A percentile compares a stretch with the other conserved stretches of the same genome.
Conservation (phyloP, 1,284 basidiomycete genomes). For the Lignosus rhinocerotis region DNA sequence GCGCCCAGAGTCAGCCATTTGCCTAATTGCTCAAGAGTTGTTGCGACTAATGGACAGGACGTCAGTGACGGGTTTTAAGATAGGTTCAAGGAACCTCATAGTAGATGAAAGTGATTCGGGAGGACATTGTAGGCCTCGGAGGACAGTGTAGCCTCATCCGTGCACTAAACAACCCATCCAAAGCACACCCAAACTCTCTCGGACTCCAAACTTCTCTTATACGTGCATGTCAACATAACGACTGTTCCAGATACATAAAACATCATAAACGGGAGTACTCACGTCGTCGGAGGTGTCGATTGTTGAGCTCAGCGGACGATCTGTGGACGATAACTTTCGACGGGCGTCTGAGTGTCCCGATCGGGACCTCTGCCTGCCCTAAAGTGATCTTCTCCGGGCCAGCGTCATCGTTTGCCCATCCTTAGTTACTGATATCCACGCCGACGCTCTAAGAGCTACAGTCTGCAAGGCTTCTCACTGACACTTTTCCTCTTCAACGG, state of each 20-base stretch:
- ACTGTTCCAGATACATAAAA: background rate
- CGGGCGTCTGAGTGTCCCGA: conserved; percentile 15
- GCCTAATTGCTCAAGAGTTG: conserved; percentile 30
- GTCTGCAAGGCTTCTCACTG: too few species aligned
- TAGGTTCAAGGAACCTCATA: background rate
- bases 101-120: background rate
- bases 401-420: background rate
- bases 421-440: background rate
- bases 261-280: conserved; percentile 31
- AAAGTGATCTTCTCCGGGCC: background rate
- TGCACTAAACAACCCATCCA: conserved; percentile 23
- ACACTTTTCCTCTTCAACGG: background rate
- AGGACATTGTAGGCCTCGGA: background rate
- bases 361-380: conserved; percentile 17
- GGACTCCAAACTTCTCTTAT: conserved; percentile 3
- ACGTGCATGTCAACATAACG: background rate
- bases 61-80: conserved; percentile 1
- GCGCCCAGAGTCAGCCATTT: conserved; percentile 75
- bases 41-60: conserved; percentile 4
- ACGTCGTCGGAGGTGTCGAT: conserved; percentile 39
- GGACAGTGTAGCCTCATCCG: conserved; percentile 17
- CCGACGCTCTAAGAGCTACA: too few species aligned
- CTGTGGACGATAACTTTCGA: conserved; percentile 21
- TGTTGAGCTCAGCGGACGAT: conserved; percentile 34
- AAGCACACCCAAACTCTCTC: conserved; percentile 5